Base-by-base conservation (phyloP, 768 basidiomycete species). In the Tubosaeta sp. region DNA sequence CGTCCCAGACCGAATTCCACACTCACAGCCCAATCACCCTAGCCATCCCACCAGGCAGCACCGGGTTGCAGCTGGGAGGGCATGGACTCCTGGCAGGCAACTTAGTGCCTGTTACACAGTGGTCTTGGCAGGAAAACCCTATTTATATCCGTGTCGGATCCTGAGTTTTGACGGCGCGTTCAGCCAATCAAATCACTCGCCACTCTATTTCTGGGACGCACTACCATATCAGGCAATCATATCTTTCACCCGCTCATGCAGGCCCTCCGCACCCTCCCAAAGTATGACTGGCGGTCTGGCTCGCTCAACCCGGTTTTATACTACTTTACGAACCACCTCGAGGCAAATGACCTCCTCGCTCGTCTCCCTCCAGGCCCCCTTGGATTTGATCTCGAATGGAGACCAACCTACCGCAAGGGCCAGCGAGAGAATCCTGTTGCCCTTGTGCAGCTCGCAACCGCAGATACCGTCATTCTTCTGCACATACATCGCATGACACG, bases 371-470 rank as follows among this genome's bases (percentile, higher is more conserved):
- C 36, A 22, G 69, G 68, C 3, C 63, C 62, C 13, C 36, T 79
- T 44, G 90, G 90, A 24, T 82, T 91, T 55, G 90, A 92, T 61
- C 72, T 88, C 32, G 90, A 92, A 67, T 91, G 90, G 88, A 81
- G 76, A 53, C 90, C 90, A 0, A 79, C 60, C 18, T 82, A 69
- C 58, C 54, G 57, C 41, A 82, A 79, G 60, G 81, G 83, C 18
- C 61, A 67, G 22, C 59, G 68, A 24, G 78, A 83, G 65, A 86
- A 90, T 60, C 84, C 76, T 21, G 83, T 87, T 18, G 82, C 90
- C 3, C 74, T 91, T 21, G 74, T 91, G 4, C 89, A 92, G 62
- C 76, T 91, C 16, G 84, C 87, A 2, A 81, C 73, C 54, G 60
- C 68, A 4, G 63, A 79, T 4, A 71, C 65, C 12, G 78, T 88